Evolutionary conservation across 495 filamentous ascomycete species (phyloP).

Genomic region (Pyrenula aspistea): DNA sequence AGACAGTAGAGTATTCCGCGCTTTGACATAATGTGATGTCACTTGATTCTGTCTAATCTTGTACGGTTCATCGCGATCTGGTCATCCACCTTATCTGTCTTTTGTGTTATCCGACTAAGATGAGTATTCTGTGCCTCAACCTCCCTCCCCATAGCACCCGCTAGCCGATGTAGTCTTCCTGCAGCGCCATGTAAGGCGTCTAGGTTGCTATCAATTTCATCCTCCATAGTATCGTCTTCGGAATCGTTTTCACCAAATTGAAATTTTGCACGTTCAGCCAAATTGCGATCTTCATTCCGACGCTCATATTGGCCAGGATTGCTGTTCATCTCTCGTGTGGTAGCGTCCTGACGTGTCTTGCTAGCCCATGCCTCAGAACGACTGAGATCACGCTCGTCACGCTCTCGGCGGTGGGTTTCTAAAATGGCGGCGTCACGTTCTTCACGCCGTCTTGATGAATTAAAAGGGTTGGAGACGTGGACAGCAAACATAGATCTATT

Average conservation of each 20-base stretch:
- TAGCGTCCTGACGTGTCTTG: neutral
- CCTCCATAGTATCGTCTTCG: slow-evolving; percentile 65
- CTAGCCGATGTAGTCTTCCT: slow-evolving; percentile 51
- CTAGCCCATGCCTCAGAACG: slow-evolving; percentile 49
- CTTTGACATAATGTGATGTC: too few relatives aligned
- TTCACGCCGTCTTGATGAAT: slow-evolving; percentile 34
- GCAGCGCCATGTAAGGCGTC: slow-evolving; percentile 48
- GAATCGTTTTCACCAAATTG: slow-evolving; percentile 63
- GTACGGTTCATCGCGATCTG: slow-evolving; percentile 57
- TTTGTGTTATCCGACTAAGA: slow-evolving; percentile 58
- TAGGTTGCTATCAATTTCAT: slow-evolving; percentile 55
- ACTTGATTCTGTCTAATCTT: slow-evolving; percentile 45
- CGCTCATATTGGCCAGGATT: slow-evolving; percentile 1
- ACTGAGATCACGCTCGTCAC: slow-evolving; percentile 52
- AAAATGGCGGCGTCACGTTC: slow-evolving; percentile 48
- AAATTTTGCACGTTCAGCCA: slow-evolving; percentile 63
- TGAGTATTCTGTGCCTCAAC: slow-evolving; percentile 64
- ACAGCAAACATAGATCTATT: slow-evolving; percentile 73
- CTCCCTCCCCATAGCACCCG: slow-evolving; percentile 58
- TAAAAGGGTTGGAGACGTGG: slow-evolving; percentile 67
- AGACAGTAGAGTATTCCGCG: too few relatives aligned
- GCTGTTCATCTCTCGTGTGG: neutral
- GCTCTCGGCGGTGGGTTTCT: slow-evolving; percentile 50
- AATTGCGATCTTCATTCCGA: slow-evolving; percentile 33
- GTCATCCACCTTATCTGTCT: slow-evolving; percentile 65